Evolutionary conservation across 2,329 filamentous ascomycete species (phyloP), one percentile per base, ranked within the genome.

Genomic region (Monilinia fructigena): DNA sequence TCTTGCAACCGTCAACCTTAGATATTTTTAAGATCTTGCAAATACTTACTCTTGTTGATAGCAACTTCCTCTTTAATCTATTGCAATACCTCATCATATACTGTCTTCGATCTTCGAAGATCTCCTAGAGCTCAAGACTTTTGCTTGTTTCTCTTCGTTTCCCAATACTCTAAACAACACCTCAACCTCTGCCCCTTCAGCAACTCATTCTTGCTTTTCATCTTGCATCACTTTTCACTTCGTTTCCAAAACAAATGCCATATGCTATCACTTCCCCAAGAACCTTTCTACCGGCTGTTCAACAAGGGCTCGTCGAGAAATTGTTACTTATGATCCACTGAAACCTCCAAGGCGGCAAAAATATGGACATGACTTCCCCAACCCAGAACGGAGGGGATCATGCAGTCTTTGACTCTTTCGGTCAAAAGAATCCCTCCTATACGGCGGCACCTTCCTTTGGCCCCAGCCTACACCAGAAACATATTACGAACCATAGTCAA

Each of bases 31-130:
- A 11, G 38, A 8, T 52, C 14, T 26, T 38, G 11, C 48, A 28
- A 52, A 52, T 38, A 52, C 16, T 59, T 58, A 59, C 23, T 40
- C 31, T 58, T 50, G 11, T 61, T 61, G 16, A 47, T 40, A 35
- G 47, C 20, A 61, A 23, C 45, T 50, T n/a, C 23, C 31, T 63
- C 35, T 6, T 60, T 10, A 26, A 31, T 4, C 26, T n/a, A 31
- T 38, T 45, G 42, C 26, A 18, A 28, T 38, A 31, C 7, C 26
- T 31, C 4, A 55, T 55, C 31, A 56, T 45, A 56, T 42, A 40
- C 55, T 45, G 45, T 23, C 48, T 52, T 52, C n/a, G 48, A 26
- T 23, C 23, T 52, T 26, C n/a, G 48, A 52, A 14, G n/a, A 16
- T 23, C 23, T 52, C 23, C 48, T 52, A 10, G n/a, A 52, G 11